These are phyloP conservation scores for Liriodendron chinense DNA, from an alignment of 164 flowering plant species.

Conservation along the genomic window DNA sequence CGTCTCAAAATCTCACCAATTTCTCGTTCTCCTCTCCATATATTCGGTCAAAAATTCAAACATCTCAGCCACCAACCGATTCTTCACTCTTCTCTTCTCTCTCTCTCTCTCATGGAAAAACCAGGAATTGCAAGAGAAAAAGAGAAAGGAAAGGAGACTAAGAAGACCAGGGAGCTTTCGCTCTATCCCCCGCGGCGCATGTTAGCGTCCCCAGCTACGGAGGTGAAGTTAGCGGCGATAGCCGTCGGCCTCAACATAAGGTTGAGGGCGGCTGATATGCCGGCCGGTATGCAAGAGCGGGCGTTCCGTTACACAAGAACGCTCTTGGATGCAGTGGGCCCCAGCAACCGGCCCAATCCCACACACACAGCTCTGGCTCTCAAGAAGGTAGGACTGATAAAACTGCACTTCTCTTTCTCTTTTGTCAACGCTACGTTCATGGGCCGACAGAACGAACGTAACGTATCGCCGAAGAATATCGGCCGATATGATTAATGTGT, in stretches of 20 bases:
- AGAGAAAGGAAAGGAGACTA: neutral
- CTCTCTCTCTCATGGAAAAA: neutral
- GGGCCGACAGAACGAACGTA: too few species aligned
- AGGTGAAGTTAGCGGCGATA: slow-evolving; percentile 24
- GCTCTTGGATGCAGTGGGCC: slow-evolving; percentile 17
- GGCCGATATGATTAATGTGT: too few species aligned
- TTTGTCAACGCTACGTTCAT: too few species aligned
- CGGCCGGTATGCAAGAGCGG: slow-evolving; percentile 32
- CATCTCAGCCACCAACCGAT: neutral
- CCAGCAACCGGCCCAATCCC: slow-evolving; percentile 9
- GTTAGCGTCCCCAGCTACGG: slow-evolving; percentile 9
- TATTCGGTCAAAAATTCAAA: neutral
- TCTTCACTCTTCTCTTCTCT: neutral
- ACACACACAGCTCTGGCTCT: slow-evolving; percentile 12
- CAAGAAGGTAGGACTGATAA: slow-evolving; percentile 11
- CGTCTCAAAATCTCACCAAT: neutral
- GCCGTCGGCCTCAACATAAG: slow-evolving; percentile 29
- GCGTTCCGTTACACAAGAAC: slow-evolving; percentile 29
- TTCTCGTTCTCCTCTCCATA: neutral
- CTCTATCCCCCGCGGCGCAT: slow-evolving; percentile 5
- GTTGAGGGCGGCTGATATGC: slow-evolving; percentile 41
- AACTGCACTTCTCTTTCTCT: too few species aligned
- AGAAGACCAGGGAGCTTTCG: slow-evolving; percentile 1
- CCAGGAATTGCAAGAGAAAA: neutral
- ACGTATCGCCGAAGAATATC: too few species aligned